phyloP scores from a whole-genome alignment of 1,284 basidiomycete genomes.

The Takashimella tepidaria region DNA sequence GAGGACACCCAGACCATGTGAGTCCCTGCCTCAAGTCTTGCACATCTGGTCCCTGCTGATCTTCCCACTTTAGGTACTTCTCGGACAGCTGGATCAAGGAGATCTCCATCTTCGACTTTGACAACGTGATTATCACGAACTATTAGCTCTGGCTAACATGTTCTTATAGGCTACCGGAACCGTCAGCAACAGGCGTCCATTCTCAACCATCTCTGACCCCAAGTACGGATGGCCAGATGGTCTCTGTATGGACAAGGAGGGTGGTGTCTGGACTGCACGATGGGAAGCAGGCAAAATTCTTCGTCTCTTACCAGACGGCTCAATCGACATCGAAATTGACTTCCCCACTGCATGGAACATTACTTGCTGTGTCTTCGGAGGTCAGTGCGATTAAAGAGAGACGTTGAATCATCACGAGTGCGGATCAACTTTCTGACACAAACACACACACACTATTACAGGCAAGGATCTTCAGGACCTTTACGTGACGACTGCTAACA shows the following conservation, averaged over 20 bases:
- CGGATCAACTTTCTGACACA: not conserved
- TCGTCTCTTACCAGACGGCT: conserved; percentile 12
- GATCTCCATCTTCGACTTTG: conserved; percentile 21
- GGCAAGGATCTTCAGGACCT: conserved; percentile 24
- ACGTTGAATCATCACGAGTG: too few species aligned
- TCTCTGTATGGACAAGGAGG: conserved; percentile 18
- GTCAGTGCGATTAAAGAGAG: conserved; percentile 5
- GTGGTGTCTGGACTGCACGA: conserved; percentile 21
- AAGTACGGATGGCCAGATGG: conserved; percentile 17
- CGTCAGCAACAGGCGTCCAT: conserved; percentile 11
- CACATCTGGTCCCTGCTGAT: not conserved
- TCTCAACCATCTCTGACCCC: conserved; percentile 5
- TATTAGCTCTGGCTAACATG: too few species aligned
- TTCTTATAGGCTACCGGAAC: conserved; percentile 8
- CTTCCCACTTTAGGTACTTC: conserved; percentile 18
- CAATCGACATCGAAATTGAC: conserved; percentile 13
- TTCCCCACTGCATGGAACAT: conserved; percentile 21
- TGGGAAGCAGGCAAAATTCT: conserved; percentile 21
- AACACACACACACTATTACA: conserved; percentile 3
- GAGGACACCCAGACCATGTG: conserved; percentile 15
- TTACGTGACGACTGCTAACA: conserved; percentile 24
- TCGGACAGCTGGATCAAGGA: conserved; percentile 21
- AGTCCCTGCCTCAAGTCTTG: conserved; percentile 1
- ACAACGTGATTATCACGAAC: conserved; percentile 7
- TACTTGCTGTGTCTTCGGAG: conserved; percentile 29